Percentiles rank a stretch among this genome's conserved stretches.
Evolutionary conservation across 2,329 filamentous ascomycete species (phyloP).

Genomic region (Arthrobotrys entomopaga): DNA sequence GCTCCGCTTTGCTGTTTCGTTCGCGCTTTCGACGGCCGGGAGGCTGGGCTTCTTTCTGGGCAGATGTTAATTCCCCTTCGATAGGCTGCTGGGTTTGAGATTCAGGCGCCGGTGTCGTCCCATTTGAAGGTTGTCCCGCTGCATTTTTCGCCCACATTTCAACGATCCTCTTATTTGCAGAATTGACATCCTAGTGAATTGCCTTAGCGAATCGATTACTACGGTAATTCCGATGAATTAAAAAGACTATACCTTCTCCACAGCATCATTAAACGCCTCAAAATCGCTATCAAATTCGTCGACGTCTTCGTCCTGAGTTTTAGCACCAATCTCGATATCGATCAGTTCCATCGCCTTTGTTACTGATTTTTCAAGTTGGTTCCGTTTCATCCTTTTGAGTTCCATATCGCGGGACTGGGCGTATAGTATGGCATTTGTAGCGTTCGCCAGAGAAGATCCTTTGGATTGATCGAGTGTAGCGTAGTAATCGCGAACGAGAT

Average conservation of each 20-base stretch:
- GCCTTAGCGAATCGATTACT: no score
- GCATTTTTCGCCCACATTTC: conserved; percentile 66
- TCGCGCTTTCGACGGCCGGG: conserved; percentile 56
- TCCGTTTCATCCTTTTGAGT: conserved; percentile 82
- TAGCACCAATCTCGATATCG: conserved; percentile 25
- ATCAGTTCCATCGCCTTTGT: conserved; percentile 52
- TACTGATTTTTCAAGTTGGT: conserved; percentile 74
- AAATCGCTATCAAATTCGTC: conserved; percentile 64
- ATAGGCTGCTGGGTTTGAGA: conserved; percentile 43
- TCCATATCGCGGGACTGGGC: conserved; percentile 66
- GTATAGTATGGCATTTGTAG: conserved; percentile 75
- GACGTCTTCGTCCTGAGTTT: conserved; percentile 45
- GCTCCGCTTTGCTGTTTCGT: conserved; percentile 58
- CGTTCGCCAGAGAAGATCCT: conserved; percentile 55
- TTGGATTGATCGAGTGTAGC: conserved; percentile 8
- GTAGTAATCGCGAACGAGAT: conserved; percentile 55
- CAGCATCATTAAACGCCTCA: conserved; percentile 64
- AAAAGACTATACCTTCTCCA: conserved; percentile 63
- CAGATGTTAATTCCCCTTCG: conserved; percentile 46
- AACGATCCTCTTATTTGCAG: conserved; percentile 74
- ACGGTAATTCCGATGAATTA: conserved; percentile 51
- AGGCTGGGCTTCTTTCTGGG: conserved; percentile 52
- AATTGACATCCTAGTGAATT: conserved; percentile 66
- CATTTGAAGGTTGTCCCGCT: conserved; percentile 58
- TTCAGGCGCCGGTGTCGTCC: conserved; percentile 57